Evolutionary conservation across 345 rosid species (phyloP), one percentile per base, ranked within the genome.

Genomic region (Turnera subulata): DNA sequence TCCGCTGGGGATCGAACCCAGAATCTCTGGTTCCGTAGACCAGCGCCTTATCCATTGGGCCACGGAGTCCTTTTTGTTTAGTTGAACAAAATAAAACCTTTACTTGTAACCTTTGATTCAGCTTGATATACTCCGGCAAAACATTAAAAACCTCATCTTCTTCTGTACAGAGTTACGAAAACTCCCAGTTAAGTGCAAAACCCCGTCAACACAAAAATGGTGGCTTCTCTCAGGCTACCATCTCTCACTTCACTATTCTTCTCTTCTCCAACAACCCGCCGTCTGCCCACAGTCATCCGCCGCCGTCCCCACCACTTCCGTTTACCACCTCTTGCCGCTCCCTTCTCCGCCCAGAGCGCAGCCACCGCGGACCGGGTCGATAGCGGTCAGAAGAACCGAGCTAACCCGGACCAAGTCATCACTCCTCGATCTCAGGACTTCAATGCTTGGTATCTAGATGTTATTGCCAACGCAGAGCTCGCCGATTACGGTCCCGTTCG

Each of bases 1-100:
- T 50, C 21, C 20, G 20, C 14, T 50, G 55, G 55, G 22, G 55
- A 51, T 51, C 55, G 55, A 29, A 51, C 55, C 55, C 40, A 51
- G 55, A 51, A 51, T 51, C 22, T 51, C 40, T 51, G 55, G 82
- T 83, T 85, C 66, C 86, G 95, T 86, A 78, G 92, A 84, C 95
- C 85, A 84, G 92, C 87, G 91, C 96, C 93, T 84, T 84, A 80
- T 91, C 93, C 96, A 78, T 84, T 82, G 87, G 89, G 83, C 85
- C 89, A 79, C 45, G n/a, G 51, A 47, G n/a, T 47, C 29, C 9
- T 18, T 47, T 13, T 18, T n/a, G n/a, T n/a, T n/a, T n/a, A n/a
- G n/a, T n/a, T n/a, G n/a, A n/a, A n/a, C n/a, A n/a, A n/a, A n/a
- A n/a, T n/a, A n/a, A n/a, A n/a, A n/a, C n/a, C n/a, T n/a, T n/a